Conservation (phyloP, 1,139 yeast species). For the Zygosaccharomyces sapae region DNA sequence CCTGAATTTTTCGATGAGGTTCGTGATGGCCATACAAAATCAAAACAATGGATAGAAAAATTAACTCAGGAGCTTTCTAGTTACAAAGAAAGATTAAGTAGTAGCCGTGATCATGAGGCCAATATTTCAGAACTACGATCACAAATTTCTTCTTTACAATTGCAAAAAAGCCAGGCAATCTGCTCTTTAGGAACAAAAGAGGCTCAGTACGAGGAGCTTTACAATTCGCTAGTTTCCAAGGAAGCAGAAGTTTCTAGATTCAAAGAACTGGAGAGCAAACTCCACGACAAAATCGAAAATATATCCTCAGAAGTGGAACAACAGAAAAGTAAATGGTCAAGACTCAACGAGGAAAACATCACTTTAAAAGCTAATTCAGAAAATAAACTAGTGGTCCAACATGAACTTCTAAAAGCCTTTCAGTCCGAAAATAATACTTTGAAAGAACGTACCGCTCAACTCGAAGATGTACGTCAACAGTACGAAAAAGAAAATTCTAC, state of each 20-base stretch:
- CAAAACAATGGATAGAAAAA: not conserved
- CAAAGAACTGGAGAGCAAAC: conserved; percentile 7
- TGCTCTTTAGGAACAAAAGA: conserved; percentile 30
- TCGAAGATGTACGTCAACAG: conserved; percentile 21
- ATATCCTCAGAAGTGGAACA: conserved; percentile 11
- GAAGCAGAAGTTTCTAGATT: conserved; percentile 14
- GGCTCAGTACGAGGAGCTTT: conserved; percentile 31
- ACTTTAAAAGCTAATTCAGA: conserved; percentile 26
- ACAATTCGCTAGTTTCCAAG: conserved; percentile 14
- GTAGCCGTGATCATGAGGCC: conserved; percentile 8
- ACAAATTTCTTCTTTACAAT: conserved; percentile 13
- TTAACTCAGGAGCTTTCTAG: conserved; percentile 5
- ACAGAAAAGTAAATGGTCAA: conserved; percentile 12
- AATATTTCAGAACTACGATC: conserved; percentile 11
- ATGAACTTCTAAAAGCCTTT: conserved; percentile 22
- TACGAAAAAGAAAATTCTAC: conserved; percentile 18
- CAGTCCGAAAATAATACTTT: conserved; percentile 27
- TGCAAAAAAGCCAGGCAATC: conserved; percentile 30
- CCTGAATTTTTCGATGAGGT: conserved; percentile 8
- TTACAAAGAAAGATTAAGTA: conserved; percentile 7
- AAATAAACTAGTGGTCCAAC: conserved; percentile 30
- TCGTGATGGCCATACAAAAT: not conserved
- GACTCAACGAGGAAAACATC: conserved; percentile 15
- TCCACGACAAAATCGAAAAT: conserved; percentile 7
- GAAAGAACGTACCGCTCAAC: conserved; percentile 20